These are phyloP conservation scores for Suillus cothurnatus DNA, from an alignment of 768 basidiomycete species.

Conservation along the genomic window DNA sequence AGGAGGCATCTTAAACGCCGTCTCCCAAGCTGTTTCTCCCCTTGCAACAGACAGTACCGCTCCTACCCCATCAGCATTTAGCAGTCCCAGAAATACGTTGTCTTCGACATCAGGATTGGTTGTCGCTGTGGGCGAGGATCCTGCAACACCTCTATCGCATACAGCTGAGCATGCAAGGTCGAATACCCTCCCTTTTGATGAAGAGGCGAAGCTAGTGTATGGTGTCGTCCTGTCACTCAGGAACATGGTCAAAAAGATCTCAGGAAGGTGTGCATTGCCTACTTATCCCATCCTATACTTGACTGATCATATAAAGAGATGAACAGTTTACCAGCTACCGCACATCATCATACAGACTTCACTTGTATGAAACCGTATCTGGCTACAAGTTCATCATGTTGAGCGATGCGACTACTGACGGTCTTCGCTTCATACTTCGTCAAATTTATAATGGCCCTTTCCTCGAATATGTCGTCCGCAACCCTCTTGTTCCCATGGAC, in stretches of 20 bases:
- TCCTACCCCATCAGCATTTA: conserved; percentile 41
- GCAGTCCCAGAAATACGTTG: conserved; percentile 68
- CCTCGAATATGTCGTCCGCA: conserved; percentile 90
- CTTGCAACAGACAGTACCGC: conserved; percentile 32
- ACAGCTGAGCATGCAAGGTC: conserved; percentile 32
- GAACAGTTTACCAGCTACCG: conserved; percentile 90
- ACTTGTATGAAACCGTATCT: conserved; percentile 88
- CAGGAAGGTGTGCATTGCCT: conserved; percentile 62
- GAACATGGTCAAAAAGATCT: conserved; percentile 95
- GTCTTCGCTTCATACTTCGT: conserved; percentile 78
- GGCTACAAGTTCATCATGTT: conserved; percentile 97
- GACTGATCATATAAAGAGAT: conserved; percentile 51
- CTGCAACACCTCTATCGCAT: conserved; percentile 15
- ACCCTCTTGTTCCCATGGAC: conserved; percentile 86
- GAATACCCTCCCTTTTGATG: conserved; percentile 84
- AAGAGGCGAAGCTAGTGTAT: conserved; percentile 96
- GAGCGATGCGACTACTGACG: conserved; percentile 83
- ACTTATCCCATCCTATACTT: neutral
- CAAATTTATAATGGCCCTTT: conserved; percentile 94
- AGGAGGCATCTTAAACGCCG: conserved; percentile 69
- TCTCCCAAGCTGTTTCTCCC: conserved; percentile 67
- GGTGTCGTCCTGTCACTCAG: conserved; percentile 89
- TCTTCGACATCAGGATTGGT: conserved; percentile 66
- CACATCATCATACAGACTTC: conserved; percentile 91
- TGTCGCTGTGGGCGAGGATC: conserved; percentile 58